These are phyloP conservation scores for Rhodotorula paludigena DNA, from an alignment of 768 basidiomycete genomes.

Conservation along the genomic window DNA sequence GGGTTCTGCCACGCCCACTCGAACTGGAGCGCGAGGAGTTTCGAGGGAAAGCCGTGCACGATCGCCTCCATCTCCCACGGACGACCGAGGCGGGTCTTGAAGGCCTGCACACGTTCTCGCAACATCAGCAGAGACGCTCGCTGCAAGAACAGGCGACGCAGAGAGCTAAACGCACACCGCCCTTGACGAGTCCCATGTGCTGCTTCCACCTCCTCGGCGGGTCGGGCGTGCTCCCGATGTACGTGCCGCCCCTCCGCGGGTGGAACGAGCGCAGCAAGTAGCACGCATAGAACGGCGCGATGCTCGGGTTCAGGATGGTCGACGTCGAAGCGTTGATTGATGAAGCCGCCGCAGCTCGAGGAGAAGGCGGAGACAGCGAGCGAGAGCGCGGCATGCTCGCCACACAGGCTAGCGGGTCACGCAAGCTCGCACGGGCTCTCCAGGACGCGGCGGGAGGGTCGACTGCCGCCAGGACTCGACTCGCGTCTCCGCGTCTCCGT, in stretches of 20 bases:
- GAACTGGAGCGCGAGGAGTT: constrained; percentile 51
- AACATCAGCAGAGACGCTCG: too few relatives aligned
- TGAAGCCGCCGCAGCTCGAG: background rate
- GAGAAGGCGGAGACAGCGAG: too few relatives aligned
- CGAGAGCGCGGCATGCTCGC: too few relatives aligned
- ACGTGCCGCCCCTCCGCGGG: constrained; percentile 22
- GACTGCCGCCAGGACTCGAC: too few relatives aligned
- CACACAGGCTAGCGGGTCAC: too few relatives aligned
- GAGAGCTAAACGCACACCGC: constrained; percentile 17
- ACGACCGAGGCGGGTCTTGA: constrained; percentile 38
- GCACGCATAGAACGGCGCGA: constrained; percentile 51
- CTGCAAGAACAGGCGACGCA: too few relatives aligned
- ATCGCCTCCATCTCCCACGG: constrained; percentile 51
- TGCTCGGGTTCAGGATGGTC: constrained; percentile 44
- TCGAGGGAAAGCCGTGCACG: constrained; percentile 51
- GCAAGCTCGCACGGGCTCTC: too few relatives aligned
- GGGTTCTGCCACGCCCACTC: constrained; percentile 54
- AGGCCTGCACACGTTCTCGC: constrained; percentile 16
- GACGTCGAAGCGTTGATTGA: background rate
- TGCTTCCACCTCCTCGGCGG: constrained; percentile 50
- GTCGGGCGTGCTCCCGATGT: constrained; percentile 50
- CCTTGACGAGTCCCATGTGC: constrained; percentile 49
- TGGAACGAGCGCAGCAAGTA: constrained; percentile 48
- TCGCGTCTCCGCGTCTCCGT: too few relatives aligned
- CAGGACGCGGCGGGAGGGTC: too few relatives aligned